Evolutionary conservation across 2,329 filamentous ascomycete genomes (phyloP).

Genomic region (Xylariaceae sp.): DNA sequence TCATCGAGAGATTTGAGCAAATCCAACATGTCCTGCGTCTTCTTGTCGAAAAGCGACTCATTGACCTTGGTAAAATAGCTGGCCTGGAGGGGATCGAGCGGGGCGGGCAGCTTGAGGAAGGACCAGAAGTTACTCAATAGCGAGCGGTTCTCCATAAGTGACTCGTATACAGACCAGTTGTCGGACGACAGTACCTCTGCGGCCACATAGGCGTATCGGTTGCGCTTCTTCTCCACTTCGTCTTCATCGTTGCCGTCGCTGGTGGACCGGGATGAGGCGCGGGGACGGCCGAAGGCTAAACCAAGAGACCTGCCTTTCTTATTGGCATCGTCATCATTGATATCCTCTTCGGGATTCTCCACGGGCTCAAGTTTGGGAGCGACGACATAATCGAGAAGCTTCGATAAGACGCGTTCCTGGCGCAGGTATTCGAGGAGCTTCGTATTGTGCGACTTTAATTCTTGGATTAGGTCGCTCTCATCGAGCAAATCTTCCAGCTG

Average conservation of each 20-base stretch:
- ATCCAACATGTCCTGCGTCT: conserved; percentile 93
- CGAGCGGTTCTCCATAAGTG: conserved; percentile 76
- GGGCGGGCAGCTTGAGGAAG: conserved; percentile 77
- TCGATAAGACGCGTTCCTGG: conserved; percentile 77
- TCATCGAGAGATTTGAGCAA: conserved; percentile 80
- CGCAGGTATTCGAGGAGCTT: conserved; percentile 95
- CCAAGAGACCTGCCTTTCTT: conserved; percentile 37
- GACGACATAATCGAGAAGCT: conserved; percentile 84
- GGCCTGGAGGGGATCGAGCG: conserved; percentile 86
- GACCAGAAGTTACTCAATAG: conserved; percentile 83
- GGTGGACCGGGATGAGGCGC: conserved; percentile 48
- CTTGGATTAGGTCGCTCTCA: conserved; percentile 92
- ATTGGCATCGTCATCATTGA: conserved; percentile 36
- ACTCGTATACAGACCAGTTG: conserved; percentile 94
- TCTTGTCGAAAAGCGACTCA: conserved; percentile 94
- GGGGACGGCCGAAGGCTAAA: conserved; percentile 46
- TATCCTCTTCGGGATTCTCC: conserved; percentile 48
- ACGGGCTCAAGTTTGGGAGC: conserved; percentile 63
- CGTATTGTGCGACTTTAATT: conserved; percentile 96
- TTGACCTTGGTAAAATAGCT: conserved; percentile 99
- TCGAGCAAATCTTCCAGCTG: conserved; percentile 93
- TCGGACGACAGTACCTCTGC: conserved; percentile 93
- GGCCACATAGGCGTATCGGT: conserved; percentile 89
- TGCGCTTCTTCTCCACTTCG: conserved; percentile 81
- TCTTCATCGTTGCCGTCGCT: conserved; percentile 54